These are phyloP conservation scores for Sugiyamaella floridensis DNA, from an alignment of 805 yeast genomes.

Conservation along the genomic window DNA sequence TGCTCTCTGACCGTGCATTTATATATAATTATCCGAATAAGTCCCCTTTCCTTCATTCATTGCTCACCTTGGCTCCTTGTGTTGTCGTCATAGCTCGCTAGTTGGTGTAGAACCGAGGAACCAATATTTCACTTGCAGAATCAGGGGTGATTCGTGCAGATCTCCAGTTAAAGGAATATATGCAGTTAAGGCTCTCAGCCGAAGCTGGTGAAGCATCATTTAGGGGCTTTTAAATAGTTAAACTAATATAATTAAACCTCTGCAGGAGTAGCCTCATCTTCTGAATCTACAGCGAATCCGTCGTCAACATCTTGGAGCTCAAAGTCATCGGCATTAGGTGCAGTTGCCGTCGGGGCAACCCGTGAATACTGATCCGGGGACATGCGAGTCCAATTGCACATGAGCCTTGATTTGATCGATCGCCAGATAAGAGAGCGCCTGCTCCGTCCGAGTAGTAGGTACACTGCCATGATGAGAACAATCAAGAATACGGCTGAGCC, in stretches of 20 bases:
- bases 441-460: constrained; percentile 32
- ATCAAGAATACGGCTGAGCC: constrained; percentile 34
- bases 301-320: constrained; percentile 20
- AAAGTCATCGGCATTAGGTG: constrained; percentile 16
- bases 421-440: constrained; percentile 19
- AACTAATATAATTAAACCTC: not conserved
- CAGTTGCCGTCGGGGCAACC: not conserved
- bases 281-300: constrained; percentile 15
- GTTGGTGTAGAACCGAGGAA: not conserved
- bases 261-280: constrained; percentile 9
- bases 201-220: not conserved
- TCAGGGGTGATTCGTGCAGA: not conserved
- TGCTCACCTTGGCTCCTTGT: not conserved
- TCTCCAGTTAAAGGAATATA: not conserved
- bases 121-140: not conserved
- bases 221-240: not conserved
- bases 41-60: no score
- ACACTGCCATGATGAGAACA: constrained; percentile 28
- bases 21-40: no score
- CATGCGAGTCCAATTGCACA: constrained; percentile 1
- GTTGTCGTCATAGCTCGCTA: not conserved
- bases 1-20: no score
- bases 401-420: constrained; percentile 14
- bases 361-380: constrained; percentile 5
- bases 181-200: no score